These are phyloP conservation scores for Colletotrichum limetticola DNA, from an alignment of 2,329 filamentous ascomycete genomes.

Conservation along the genomic window DNA sequence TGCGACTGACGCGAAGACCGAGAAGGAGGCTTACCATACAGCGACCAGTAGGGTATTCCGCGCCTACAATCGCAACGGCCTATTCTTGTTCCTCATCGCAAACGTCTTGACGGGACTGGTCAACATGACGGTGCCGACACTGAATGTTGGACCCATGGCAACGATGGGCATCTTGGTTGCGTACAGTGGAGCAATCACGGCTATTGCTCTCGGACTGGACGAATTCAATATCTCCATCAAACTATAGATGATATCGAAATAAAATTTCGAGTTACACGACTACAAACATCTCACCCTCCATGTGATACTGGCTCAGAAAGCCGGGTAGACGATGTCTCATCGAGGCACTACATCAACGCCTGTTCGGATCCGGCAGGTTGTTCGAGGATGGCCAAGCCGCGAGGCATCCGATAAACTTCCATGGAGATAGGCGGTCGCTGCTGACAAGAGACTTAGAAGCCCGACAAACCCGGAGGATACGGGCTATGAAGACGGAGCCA, in stretches of 20 bases:
- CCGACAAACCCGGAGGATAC: not conserved
- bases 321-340: not conserved
- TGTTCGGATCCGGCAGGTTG: not conserved
- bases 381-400: not conserved
- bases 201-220: constrained; percentile 75
- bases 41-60: constrained; percentile 85
- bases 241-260: constrained; percentile 57
- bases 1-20: constrained; percentile 63
- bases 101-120: constrained; percentile 91
- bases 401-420: not conserved
- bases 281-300: not conserved
- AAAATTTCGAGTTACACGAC: constrained; percentile 5
- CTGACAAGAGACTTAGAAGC: no score
- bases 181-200: constrained; percentile 77
- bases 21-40: constrained; percentile 71
- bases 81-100: constrained; percentile 85
- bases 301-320: not conserved
- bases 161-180: constrained; percentile 80
- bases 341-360: not conserved
- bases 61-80: constrained; percentile 88
- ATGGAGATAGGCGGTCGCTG: no score
- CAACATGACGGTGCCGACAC: constrained; percentile 86
- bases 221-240: constrained; percentile 76
- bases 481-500: not conserved
- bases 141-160: constrained; percentile 72